Evolutionary conservation across 2,329 filamentous ascomycete genomes (phyloP), one percentile per base, ranked within the genome.

Genomic region (Cladosporium velox): DNA sequence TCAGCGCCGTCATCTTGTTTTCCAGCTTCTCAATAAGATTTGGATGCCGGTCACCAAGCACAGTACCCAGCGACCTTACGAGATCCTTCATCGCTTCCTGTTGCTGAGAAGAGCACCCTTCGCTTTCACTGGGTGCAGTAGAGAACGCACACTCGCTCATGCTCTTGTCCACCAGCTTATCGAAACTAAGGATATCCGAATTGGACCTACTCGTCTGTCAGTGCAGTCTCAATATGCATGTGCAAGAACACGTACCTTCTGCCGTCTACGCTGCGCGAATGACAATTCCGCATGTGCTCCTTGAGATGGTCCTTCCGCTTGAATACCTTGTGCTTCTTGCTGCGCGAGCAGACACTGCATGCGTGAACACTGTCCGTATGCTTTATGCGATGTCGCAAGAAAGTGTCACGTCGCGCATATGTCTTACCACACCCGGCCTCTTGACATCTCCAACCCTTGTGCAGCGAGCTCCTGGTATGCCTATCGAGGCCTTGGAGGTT

Each of bases 281-380:
- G 61, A 26, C 61, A 64, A 11, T 26, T 64, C 30, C 61, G 61
- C 15, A 64, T 32, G 26, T 64, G 61, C 24, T 64, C 61, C 8
- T 38, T 41, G 18, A 64, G 24, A 47, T 64, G 61, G 18, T 64
- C 61, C 18, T 34, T 64, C 18, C 61, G 24, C 21, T 57, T 64
- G n/a, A 64, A 64, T 1, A 47, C 21, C 26, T 57, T 64, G 41
- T 44, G 4, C 51, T 47, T 57, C 2, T 5, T 26, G 12, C 32
- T 10, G 21, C 51, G 24, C 11, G 14, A 14, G 34, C 61, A 64
- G 10, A n/a, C n/a, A 5, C 21, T 10, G 18, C 61, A 64, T 4
- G 34, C 6, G 41, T 47, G 41, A 12, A 12, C n/a, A 21, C 14
- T 57, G 8, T 57, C 34, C 11, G n/a, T 55, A 6, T 64, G 61